phyloP scores from a whole-genome alignment of 441 rosid species.

The Populus hybrid region DNA sequence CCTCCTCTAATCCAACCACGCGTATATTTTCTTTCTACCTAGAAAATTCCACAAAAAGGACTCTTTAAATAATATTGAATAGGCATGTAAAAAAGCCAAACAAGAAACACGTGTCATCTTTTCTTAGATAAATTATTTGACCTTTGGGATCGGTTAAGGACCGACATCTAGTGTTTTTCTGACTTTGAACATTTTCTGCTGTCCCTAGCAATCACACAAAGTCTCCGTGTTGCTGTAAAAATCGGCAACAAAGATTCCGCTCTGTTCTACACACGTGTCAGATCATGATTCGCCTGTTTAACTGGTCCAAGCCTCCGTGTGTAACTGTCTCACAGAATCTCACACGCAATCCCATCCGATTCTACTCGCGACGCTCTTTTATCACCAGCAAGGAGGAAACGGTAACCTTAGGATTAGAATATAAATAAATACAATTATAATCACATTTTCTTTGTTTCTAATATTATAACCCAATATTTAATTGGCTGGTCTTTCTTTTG shows the following conservation, averaged over 20 bases:
- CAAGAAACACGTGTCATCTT: neutral
- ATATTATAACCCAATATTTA: neutral
- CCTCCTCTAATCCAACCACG: too few species aligned
- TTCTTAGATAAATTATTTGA: neutral
- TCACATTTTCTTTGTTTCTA: neutral
- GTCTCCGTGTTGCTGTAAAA: neutral
- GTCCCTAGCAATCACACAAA: neutral
- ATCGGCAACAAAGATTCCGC: neutral
- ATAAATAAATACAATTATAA: neutral
- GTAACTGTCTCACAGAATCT: neutral
- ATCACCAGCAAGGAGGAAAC: neutral
- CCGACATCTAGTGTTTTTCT: neutral
- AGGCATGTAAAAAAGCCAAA: neutral
- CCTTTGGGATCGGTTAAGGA: neutral
- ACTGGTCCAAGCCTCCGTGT: neutral
- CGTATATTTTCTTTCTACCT: neutral
- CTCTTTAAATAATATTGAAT: neutral
- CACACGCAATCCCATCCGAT: constrained; percentile 12
- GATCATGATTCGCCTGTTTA: constrained; percentile 10
- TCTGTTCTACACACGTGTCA: constrained; percentile 3
- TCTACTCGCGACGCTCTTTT: constrained; percentile 3
- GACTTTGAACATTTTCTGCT: neutral
- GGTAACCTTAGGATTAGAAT: too few species aligned
- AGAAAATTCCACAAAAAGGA: neutral
- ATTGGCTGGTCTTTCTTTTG: neutral